A percentile compares a stretch with the other conserved stretches of the same genome.
Conservation (phyloP, 495 filamentous ascomycete species). For the Lindgomyces ingoldianus region DNA sequence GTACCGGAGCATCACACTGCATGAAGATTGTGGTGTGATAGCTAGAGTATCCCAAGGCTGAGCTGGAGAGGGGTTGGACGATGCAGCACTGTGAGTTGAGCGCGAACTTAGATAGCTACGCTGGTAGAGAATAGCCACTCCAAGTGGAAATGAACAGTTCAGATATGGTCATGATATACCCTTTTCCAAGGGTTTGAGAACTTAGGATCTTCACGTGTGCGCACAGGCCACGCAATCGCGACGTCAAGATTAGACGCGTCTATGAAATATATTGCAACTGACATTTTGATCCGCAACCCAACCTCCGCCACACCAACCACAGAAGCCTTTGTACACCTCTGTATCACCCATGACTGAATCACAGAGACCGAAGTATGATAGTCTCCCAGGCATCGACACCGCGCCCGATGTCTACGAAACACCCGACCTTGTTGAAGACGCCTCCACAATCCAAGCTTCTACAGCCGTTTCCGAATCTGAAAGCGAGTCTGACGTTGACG, state of each 20-base stretch:
- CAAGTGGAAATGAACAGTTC: not conserved
- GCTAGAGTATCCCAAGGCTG: no score
- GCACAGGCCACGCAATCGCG: slow-evolving; percentile 12
- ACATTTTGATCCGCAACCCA: not conserved
- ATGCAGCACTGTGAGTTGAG: no score
- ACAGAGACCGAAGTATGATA: slow-evolving; percentile 30
- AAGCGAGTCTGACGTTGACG: slow-evolving; percentile 49
- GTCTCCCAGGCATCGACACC: slow-evolving; percentile 62
- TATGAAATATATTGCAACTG: not conserved
- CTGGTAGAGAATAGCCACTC: not conserved
- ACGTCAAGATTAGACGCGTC: slow-evolving; percentile 8
- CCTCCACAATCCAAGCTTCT: slow-evolving; percentile 72
- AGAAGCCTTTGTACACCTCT: not conserved
- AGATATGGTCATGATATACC: not conserved
- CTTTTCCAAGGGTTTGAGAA: not conserved
- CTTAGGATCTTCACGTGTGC: not conserved
- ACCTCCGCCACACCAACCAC: not conserved
- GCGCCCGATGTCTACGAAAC: slow-evolving; percentile 96
- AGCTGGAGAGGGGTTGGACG: no score
- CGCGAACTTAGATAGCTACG: no score
- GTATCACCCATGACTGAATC: slow-evolving; percentile 24
- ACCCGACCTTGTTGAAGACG: slow-evolving; percentile 84
- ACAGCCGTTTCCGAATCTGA: slow-evolving; percentile 57
- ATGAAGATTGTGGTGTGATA: no score
- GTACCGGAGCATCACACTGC: no score